Evolutionary conservation across 441 rosid species (phyloP).

Genomic region (Lepidium campestre): DNA sequence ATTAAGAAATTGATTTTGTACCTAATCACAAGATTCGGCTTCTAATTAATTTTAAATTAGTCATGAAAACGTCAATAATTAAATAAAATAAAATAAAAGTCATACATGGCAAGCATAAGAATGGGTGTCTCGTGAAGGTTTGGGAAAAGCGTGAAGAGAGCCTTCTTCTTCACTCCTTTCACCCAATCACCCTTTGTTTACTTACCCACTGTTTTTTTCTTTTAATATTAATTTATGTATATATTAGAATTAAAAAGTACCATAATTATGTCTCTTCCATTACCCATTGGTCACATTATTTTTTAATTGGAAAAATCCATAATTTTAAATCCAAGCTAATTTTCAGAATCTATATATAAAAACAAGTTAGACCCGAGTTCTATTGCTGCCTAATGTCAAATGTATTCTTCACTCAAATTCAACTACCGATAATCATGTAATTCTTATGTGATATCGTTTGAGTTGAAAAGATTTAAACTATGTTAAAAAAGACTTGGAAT

Average conservation of each 20-base stretch:
- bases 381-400: too few species aligned
- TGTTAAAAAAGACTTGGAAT: too few species aligned
- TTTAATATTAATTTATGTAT: background rate
- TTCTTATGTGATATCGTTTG: too few species aligned
- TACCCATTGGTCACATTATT: background rate
- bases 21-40: background rate
- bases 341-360: too few species aligned
- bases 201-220: background rate
- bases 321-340: too few species aligned
- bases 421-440: too few species aligned
- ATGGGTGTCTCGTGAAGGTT: constrained; percentile 20
- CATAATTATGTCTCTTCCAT: background rate
- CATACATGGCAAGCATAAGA: background rate
- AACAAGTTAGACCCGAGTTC: too few species aligned
- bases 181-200: background rate
- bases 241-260: background rate
- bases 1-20: background rate
- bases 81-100: background rate
- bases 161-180: background rate
- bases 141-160: constrained; percentile 11
- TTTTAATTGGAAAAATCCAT: too few species aligned
- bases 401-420: too few species aligned
- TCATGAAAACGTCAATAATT: background rate
- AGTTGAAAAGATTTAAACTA: too few species aligned
- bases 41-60: background rate